Evolutionary conservation across 495 filamentous ascomycete genomes (phyloP).

Genomic region (Penicillium odoratum): DNA sequence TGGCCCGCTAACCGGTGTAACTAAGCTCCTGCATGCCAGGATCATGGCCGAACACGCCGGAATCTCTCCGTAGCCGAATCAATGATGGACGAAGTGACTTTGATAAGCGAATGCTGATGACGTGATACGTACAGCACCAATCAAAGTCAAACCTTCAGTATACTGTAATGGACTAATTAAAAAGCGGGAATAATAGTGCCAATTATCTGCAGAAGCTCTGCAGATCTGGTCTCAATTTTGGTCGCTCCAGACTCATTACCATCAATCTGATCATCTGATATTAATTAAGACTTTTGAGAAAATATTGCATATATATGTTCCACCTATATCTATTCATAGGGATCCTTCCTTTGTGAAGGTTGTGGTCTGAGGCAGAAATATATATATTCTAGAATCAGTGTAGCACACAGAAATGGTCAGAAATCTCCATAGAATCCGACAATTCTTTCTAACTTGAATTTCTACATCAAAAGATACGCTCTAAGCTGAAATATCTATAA

Average conservation of each 20-base stretch:
- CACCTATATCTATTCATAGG: no score
- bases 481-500: no score
- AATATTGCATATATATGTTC: no score
- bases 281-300: no score
- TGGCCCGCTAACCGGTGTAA: not conserved
- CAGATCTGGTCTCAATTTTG: not conserved
- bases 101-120: not conserved
- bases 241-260: not conserved
- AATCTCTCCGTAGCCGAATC: not conserved
- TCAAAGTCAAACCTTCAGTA: not conserved
- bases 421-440: no score
- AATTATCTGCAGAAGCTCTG: not conserved
- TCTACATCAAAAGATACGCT: no score
- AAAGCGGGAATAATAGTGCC: not conserved
- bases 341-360: no score
- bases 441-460: no score
- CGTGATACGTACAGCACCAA: not conserved
- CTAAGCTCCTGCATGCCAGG: not conserved
- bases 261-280: no score
- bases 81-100: not conserved
- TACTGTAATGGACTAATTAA: not conserved
- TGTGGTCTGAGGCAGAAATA: no score
- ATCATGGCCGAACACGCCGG: constrained; percentile 2
- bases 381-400: no score
- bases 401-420: no score